Evolutionary conservation across 768 basidiomycete species (phyloP).

Genomic region (Steccherinum ochraceum): DNA sequence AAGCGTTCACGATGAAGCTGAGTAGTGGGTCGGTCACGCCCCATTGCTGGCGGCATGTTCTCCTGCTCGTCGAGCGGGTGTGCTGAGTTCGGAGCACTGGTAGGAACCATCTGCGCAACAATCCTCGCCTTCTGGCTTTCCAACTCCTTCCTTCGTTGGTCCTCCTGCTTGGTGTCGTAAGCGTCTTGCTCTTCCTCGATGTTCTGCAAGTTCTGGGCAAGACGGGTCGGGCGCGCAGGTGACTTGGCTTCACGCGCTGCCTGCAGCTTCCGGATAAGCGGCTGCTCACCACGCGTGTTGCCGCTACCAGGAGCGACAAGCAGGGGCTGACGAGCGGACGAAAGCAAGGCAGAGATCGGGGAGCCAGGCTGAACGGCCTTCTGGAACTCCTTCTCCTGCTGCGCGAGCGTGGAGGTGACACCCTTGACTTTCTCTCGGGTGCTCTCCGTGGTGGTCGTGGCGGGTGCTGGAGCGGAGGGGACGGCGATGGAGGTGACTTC

Average conservation of each 20-base stretch:
- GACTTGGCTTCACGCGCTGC: conserved; percentile 45
- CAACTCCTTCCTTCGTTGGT: conserved; percentile 60
- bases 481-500: conserved; percentile 41
- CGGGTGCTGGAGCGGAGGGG: conserved; percentile 27
- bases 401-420: conserved; percentile 57
- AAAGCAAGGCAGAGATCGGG: conserved; percentile 87
- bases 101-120: conserved; percentile 88
- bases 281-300: conserved; percentile 29
- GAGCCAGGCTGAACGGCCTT: conserved; percentile 92
- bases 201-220: conserved; percentile 38
- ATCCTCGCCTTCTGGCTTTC: conserved; percentile 91
- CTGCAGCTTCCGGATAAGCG: conserved; percentile 49
- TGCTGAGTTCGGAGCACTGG: conserved; percentile 27
- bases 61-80: conserved; percentile 26
- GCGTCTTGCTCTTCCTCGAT: conserved; percentile 32
- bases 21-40: too few relatives aligned
- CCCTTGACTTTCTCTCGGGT: conserved; percentile 27
- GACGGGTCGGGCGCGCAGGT: conserved; percentile 40
- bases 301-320: conserved; percentile 42
- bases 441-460: conserved; percentile 5
- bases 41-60: conserved; percentile 23
- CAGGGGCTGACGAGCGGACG: conserved; percentile 83
- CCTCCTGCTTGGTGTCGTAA: conserved; percentile 34
- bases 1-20: too few relatives aligned
- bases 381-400: conserved; percentile 96